phyloP scores from a whole-genome alignment of 2,329 filamentous ascomycete species.

The Hymenoscyphus linearis region DNA sequence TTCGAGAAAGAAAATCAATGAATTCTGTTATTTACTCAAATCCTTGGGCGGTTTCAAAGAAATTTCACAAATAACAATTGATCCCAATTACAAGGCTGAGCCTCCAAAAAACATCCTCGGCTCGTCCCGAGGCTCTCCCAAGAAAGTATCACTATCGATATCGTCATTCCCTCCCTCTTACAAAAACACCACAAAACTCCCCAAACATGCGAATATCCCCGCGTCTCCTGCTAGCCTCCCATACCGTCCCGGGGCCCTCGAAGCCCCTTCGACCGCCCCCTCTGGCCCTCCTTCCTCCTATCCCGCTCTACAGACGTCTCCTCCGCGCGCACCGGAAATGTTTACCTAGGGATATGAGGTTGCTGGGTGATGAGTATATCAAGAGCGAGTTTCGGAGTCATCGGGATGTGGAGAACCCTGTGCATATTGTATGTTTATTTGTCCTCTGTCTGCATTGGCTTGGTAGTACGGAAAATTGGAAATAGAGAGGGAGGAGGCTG shows the following conservation, averaged over 20 bases:
- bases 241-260: slow-evolving; percentile 19
- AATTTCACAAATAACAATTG: no score
- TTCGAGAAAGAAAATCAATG: neutral
- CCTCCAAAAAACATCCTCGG: slow-evolving; percentile 5
- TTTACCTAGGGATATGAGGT: slow-evolving; percentile 66
- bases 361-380: slow-evolving; percentile 88
- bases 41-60: no score
- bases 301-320: slow-evolving; percentile 83
- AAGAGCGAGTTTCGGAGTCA: slow-evolving; percentile 90
- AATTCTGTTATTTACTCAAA: neutral
- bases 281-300: slow-evolving; percentile 35
- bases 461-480: neutral
- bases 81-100: slow-evolving; percentile 13
- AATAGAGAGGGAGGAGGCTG: neutral
- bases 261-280: slow-evolving; percentile 25
- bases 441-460: no score
- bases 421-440: slow-evolving; percentile 68
- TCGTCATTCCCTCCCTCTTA: neutral
- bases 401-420: slow-evolving; percentile 77
- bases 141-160: neutral
- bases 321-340: slow-evolving; percentile 80
- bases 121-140: slow-evolving; percentile 8
- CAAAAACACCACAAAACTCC: neutral
- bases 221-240: slow-evolving; percentile 24
- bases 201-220: slow-evolving; percentile 23